Percentiles rank a stretch among this genome's conserved stretches.
phyloP scores from a whole-genome alignment of 176 grass and related monocot genomes.

The Eleusine coracana region DNA sequence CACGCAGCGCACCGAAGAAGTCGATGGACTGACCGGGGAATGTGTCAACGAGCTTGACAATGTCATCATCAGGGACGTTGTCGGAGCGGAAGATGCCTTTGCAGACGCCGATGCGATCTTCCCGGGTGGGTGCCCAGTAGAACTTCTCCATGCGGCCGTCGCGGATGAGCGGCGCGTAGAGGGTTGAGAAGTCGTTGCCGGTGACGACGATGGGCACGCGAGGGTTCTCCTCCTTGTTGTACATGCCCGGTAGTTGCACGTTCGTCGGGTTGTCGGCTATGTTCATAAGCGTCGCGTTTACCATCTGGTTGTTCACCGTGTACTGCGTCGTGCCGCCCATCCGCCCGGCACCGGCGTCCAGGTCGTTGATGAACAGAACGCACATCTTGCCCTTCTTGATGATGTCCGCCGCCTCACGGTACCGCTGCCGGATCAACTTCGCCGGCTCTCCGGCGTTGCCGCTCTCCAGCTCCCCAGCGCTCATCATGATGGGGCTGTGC shows the following conservation, averaged over 20 bases:
- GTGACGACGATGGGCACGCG: slow-evolving; percentile 92
- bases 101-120: slow-evolving; percentile 78
- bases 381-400: slow-evolving; percentile 98
- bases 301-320: slow-evolving; percentile 99
- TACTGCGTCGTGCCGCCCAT: slow-evolving; percentile 97
- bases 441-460: slow-evolving; percentile 97
- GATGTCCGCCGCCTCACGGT: slow-evolving; percentile 90
- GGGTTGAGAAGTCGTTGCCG: slow-evolving; percentile 96
- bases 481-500: slow-evolving; percentile 96
- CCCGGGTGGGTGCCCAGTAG: slow-evolving; percentile 96
- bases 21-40: slow-evolving; percentile 94
- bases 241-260: slow-evolving; percentile 92
- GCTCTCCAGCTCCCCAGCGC: slow-evolving; percentile 95
- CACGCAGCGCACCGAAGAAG: slow-evolving; percentile 83
- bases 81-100: slow-evolving; percentile 78
- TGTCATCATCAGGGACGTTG: slow-evolving; percentile 40
- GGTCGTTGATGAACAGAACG: slow-evolving; percentile 95
- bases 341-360: slow-evolving; percentile 80
- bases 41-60: slow-evolving; percentile 67
- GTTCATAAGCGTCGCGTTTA: slow-evolving; percentile 98
- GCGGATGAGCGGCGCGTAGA: slow-evolving; percentile 92
- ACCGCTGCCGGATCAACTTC: slow-evolving; percentile 85
- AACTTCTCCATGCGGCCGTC: slow-evolving; percentile 99
- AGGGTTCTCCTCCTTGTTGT: slow-evolving; percentile 95
- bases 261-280: slow-evolving; percentile 96